phyloP scores from a whole-genome alignment of 1,284 basidiomycete genomes.

The Fistulina hepatica region DNA sequence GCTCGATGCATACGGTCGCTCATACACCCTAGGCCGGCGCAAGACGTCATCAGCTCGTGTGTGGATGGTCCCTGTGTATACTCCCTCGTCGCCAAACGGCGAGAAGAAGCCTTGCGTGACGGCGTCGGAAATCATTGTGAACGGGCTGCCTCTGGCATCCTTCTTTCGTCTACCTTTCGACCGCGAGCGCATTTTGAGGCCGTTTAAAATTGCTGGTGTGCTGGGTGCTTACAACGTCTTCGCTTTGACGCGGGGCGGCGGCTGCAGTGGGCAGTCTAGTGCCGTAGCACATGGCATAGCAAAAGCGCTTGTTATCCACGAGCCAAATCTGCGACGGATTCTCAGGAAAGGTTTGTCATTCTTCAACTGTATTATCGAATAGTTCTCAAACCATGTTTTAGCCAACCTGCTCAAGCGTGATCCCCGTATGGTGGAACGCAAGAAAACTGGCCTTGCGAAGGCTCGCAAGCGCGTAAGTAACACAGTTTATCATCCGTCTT shows the following conservation, averaged over 20 bases:
- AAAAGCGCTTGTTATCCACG: conserved; percentile 68
- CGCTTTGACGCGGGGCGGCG: conserved; percentile 80
- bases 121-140: conserved; percentile 63
- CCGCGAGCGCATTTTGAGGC: conserved; percentile 72
- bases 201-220: conserved; percentile 77
- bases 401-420: conserved; percentile 86
- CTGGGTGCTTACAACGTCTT: conserved; percentile 92
- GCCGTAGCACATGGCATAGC: conserved; percentile 80
- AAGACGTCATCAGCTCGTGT: conserved; percentile 84
- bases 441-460: conserved; percentile 89
- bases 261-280: conserved; percentile 84
- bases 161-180: conserved; percentile 77
- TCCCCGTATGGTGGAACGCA: conserved; percentile 95
- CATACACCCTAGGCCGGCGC: conserved; percentile 75
- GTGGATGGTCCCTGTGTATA: conserved; percentile 81
- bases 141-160: conserved; percentile 65
- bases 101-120: conserved; percentile 22
- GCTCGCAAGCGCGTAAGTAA: conserved; percentile 82
- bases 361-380: conserved; percentile 2
- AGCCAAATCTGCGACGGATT: conserved; percentile 51
- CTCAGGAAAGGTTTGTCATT: conserved; percentile 57
- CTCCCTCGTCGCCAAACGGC: conserved; percentile 11
- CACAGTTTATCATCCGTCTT: conserved; percentile 8
- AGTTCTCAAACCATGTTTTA: conserved; percentile 24
- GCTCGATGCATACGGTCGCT: conserved; percentile 65